Percentiles rank a stretch among this genome's conserved stretches.
Evolutionary conservation across 176 grass and related monocot species (phyloP).

Genomic region (Ananas comosus): DNA sequence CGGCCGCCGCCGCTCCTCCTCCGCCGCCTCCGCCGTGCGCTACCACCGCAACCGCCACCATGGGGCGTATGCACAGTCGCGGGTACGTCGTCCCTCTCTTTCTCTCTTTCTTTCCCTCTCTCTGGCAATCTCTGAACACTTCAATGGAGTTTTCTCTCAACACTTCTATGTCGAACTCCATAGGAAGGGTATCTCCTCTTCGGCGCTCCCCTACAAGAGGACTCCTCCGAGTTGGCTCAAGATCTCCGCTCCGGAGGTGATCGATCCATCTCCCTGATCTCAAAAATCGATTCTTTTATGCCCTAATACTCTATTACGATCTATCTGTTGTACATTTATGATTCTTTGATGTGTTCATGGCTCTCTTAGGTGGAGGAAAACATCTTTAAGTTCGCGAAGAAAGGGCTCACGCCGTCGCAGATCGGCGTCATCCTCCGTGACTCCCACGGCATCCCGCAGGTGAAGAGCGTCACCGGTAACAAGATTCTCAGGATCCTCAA

Average conservation of each 20-base stretch:
- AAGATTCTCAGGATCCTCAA: conserved; percentile 94
- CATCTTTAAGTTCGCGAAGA: conserved; percentile 34
- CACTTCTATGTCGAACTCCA: neutral
- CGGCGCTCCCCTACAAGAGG: conserved; percentile 87
- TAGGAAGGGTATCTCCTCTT: conserved; percentile 90
- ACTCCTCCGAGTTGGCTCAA: conserved; percentile 71
- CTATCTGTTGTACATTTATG: neutral
- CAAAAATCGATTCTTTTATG: conserved; percentile 4
- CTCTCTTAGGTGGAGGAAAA: conserved; percentile 28
- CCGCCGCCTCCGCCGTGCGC: neutral
- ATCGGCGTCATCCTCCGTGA: conserved; percentile 80
- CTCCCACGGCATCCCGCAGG: conserved; percentile 73
- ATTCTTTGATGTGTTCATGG: neutral
- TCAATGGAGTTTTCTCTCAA: neutral
- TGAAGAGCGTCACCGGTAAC: conserved; percentile 70
- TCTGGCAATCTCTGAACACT: neutral
- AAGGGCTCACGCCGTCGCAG: conserved; percentile 72
- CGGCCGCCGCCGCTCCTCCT: neutral
- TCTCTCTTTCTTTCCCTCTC: too few species aligned
- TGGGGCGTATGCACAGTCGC: conserved; percentile 92
- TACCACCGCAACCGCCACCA: conserved; percentile 21
- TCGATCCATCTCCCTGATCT: neutral
- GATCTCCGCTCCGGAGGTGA: conserved; percentile 43
- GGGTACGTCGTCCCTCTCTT: conserved; percentile 23
- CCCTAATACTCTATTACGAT: neutral